phyloP scores from a whole-genome alignment of 1,139 yeast genomes.

The Geotrichum restrictum region DNA sequence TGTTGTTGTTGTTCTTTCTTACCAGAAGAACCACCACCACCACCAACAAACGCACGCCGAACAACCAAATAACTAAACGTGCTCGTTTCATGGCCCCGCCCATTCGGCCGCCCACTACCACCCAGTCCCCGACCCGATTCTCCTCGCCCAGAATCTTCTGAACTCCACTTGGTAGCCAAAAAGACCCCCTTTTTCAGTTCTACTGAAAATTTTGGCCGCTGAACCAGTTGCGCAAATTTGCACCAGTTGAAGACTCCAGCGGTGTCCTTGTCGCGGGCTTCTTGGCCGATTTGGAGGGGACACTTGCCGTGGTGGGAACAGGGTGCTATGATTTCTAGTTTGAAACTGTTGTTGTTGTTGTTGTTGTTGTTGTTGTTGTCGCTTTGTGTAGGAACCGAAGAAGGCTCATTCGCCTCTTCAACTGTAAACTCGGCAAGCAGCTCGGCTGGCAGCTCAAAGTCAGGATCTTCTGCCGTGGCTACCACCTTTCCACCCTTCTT shows the following conservation, averaged over 20 bases:
- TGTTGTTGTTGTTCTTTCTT: no score
- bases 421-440: slow-evolving; percentile 43
- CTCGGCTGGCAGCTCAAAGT: slow-evolving; percentile 40
- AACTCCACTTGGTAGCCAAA: slow-evolving; percentile 70
- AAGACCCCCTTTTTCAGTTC: slow-evolving; percentile 80
- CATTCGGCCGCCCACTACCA: slow-evolving; percentile 74
- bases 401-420: slow-evolving; percentile 35
- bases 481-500: neutral
- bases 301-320: slow-evolving; percentile 86
- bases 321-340: slow-evolving; percentile 63
- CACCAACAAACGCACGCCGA: slow-evolving; percentile 46
- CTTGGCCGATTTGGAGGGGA: slow-evolving; percentile 78
- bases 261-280: slow-evolving; percentile 57
- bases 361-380: no score
- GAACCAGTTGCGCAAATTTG: slow-evolving; percentile 65
- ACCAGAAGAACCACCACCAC: no score
- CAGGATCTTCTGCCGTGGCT: slow-evolving; percentile 49
- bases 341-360: slow-evolving; percentile 7
- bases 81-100: slow-evolving; percentile 68
- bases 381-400: no score
- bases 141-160: slow-evolving; percentile 41
- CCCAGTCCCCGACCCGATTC: slow-evolving; percentile 43
- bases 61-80: slow-evolving; percentile 73
- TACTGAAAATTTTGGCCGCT: slow-evolving; percentile 70
- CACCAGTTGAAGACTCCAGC: slow-evolving; percentile 63